Base-by-base conservation (phyloP, 345 rosid species). In the rapeseed (Brassica napus) region DNA sequence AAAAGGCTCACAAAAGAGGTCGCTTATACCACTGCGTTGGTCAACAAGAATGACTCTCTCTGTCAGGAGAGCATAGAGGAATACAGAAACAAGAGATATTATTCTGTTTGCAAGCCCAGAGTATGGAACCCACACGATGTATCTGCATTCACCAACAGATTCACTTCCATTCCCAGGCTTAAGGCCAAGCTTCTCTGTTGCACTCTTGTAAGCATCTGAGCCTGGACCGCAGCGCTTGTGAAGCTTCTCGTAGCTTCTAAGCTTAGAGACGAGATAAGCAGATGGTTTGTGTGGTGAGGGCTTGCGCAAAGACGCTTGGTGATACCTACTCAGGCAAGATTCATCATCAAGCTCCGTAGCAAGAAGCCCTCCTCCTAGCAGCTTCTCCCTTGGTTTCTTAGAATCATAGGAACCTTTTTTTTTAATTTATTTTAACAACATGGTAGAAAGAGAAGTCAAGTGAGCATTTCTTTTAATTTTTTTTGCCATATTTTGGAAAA, bases 1-100 rank as follows among this genome's bases (percentile, higher is more conserved):
- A 82, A 89, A 86, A 5, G 93, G 93, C 74, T 89, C 89, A 6
- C 93, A 87, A 68, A 89, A 87, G 71, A 88, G 88, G 59, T 88
- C 89, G 0, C 65, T 78, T 81, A 85, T 78, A 37, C 82, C 90
- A 2, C 28, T 69, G 54, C 90, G 82, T 24, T 83, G 90, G 30
- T 89, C 91, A 14, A 88, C 83, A 0, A 89, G 88, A 4, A 89
- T 74, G 60, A 89, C 76, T 60, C 91, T 82, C 58, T 89, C 76
- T 0, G 90, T 88, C 69, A 89, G 87, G 34, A 89, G 84, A 4
- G 91, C 91, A n/a, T 89, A 89, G 42, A 87, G 91, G 74, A 88
- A 90, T 12, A 91, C 60, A 0, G 94, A 87, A 12, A 84, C 81
- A 10, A 88, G 80, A 31, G 87, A 71, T 24, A 90, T 28, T 59